These are phyloP conservation scores for Phanerochaete carnosa DNA, from an alignment of 768 basidiomycete genomes.

Conservation along the genomic window DNA sequence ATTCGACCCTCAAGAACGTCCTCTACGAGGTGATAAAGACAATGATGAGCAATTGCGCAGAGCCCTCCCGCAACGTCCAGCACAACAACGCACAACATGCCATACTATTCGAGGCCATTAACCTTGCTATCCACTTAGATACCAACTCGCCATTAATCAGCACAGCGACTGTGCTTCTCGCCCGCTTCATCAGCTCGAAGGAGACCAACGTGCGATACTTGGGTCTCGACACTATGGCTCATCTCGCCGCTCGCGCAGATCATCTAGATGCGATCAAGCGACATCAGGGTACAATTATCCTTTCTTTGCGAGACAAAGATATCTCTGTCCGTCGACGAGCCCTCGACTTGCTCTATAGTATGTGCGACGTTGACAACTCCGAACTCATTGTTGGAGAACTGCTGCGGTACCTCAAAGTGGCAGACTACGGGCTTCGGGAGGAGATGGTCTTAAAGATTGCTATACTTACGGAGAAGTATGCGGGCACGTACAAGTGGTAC, in stretches of 20 bases:
- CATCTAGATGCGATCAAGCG: slow-evolving; percentile 90
- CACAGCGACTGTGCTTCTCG: slow-evolving; percentile 86
- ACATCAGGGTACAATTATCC: slow-evolving; percentile 93
- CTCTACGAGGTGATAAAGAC: slow-evolving; percentile 83
- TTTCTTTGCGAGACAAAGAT: slow-evolving; percentile 93
- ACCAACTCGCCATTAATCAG: slow-evolving; percentile 85
- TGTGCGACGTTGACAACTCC: slow-evolving; percentile 98
- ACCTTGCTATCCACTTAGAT: slow-evolving; percentile 94
- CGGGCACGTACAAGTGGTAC: slow-evolving; percentile 97
- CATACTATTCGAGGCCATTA: slow-evolving; percentile 96
- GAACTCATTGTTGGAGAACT: slow-evolving; percentile 95
- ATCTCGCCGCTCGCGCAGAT: slow-evolving; percentile 91
- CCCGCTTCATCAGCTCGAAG: slow-evolving; percentile 95
- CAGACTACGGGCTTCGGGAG: slow-evolving; percentile 94
- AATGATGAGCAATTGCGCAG: slow-evolving; percentile 88
- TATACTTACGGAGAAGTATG: slow-evolving; percentile 98
- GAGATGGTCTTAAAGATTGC: slow-evolving; percentile 99
- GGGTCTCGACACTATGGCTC: slow-evolving; percentile 96
- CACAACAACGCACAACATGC: slow-evolving; percentile 99
- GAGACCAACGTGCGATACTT: slow-evolving; percentile 99
- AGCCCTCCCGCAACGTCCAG: slow-evolving; percentile 91
- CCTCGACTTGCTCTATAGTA: slow-evolving; percentile 94
- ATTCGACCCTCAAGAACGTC: slow-evolving; percentile 71
- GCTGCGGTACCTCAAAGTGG: slow-evolving; percentile 89
- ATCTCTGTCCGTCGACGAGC: slow-evolving; percentile 94